Evolutionary conservation across 257 asterid genomes (phyloP).

Genomic region (Striga asiatica): DNA sequence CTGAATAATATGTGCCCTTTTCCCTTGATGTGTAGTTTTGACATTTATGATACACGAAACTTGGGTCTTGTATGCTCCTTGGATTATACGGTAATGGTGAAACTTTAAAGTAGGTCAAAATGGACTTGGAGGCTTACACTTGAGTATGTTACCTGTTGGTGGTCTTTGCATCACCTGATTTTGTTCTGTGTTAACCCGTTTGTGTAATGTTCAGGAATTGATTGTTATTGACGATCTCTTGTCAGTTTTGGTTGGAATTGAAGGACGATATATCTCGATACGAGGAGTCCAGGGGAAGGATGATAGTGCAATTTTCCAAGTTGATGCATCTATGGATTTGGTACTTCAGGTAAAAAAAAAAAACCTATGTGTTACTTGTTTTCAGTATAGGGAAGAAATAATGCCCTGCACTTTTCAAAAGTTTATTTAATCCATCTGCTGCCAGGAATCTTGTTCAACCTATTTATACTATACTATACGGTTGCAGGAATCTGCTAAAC

Average conservation of each 20-base stretch:
- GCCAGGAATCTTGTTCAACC: not conserved
- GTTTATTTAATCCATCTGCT: not conserved
- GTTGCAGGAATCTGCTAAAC: slow-evolving; percentile 82
- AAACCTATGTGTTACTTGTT: not conserved
- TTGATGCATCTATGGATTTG: slow-evolving; percentile 93
- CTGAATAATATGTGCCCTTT: not conserved
- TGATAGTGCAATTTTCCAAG: slow-evolving; percentile 42
- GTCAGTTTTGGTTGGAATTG: slow-evolving; percentile 79
- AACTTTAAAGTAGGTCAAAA: not conserved
- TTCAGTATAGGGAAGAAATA: slow-evolving; percentile 5
- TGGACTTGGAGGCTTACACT: slow-evolving; percentile 8
- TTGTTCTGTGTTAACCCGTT: not conserved
- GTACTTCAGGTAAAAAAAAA: slow-evolving; percentile 68
- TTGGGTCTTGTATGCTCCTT: slow-evolving; percentile 8
- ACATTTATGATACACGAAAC: slow-evolving; percentile 1
- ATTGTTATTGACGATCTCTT: slow-evolving; percentile 79
- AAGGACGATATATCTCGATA: slow-evolving; percentile 75
- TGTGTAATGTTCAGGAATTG: slow-evolving; percentile 58
- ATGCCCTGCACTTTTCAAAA: not conserved
- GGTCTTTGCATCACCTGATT: not conserved
- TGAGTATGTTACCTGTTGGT: not conserved
- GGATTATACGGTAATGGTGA: not conserved
- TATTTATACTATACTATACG: not conserved
- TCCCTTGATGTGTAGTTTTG: not conserved
- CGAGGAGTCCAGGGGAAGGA: slow-evolving; percentile 52